A percentile compares a stretch with the other conserved stretches of the same genome.
phyloP scores from a whole-genome alignment of 1,139 yeast genomes.

The Yamadazyma mexicana region DNA sequence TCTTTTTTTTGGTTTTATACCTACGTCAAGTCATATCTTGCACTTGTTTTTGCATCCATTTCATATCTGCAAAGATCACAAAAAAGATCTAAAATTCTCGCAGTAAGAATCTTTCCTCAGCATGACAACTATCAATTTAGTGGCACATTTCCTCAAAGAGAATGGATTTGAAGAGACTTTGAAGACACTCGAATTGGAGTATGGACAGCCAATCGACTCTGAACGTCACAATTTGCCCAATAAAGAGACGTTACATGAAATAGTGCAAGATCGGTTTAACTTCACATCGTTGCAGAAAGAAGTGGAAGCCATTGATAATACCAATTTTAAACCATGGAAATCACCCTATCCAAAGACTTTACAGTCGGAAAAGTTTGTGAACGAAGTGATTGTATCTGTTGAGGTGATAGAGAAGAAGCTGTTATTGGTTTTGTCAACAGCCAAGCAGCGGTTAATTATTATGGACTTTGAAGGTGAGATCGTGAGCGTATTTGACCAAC shows the following conservation, averaged over 20 bases:
- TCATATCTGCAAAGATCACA: no score
- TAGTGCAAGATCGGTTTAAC: constrained; percentile 51
- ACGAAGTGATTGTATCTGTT: constrained; percentile 16
- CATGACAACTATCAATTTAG: constrained; percentile 30
- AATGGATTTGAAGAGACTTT: constrained; percentile 50
- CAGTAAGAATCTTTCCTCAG: not conserved
- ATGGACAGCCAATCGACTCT: constrained; percentile 34
- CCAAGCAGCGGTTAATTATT: constrained; percentile 24
- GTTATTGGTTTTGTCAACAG: constrained; percentile 24
- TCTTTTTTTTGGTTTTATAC: no score
- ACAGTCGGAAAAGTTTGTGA: constrained; percentile 22
- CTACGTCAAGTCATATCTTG: no score
- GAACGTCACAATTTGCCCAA: constrained; percentile 14
- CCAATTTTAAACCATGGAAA: constrained; percentile 26
- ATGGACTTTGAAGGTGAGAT: constrained; percentile 18
- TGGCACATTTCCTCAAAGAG: constrained; percentile 56
- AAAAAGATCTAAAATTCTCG: no score
- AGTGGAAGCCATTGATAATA: constrained; percentile 14
- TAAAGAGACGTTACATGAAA: constrained; percentile 50
- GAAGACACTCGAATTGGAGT: constrained; percentile 47
- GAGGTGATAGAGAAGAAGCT: constrained; percentile 10
- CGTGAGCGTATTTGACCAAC: constrained; percentile 11
- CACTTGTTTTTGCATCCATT: no score
- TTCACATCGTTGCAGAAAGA: constrained; percentile 22
- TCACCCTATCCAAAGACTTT: constrained; percentile 35